Evolutionary conservation across 2,329 filamentous ascomycete genomes (phyloP).

Genomic region (Kalaharituber pfeilii): DNA sequence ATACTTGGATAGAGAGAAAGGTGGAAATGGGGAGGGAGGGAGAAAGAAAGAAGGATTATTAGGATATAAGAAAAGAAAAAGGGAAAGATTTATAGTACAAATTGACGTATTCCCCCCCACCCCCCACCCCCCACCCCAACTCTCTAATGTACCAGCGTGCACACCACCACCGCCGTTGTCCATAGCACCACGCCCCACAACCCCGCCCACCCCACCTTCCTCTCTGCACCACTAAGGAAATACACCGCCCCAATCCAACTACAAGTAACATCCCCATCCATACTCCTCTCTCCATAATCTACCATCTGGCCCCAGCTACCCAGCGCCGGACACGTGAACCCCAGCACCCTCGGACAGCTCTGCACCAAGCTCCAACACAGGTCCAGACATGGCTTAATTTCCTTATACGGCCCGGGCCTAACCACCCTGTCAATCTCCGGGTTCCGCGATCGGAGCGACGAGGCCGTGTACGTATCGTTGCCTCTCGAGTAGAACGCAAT

Average conservation of each 20-base stretch:
- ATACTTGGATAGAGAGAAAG: slow-evolving; percentile 1
- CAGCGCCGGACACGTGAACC: slow-evolving; percentile 53
- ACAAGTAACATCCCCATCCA: slow-evolving; percentile 25
- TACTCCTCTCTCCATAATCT: slow-evolving; percentile 34
- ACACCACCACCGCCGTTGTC: slow-evolving; percentile 5
- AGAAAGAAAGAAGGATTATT: not conserved
- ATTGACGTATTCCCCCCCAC: slow-evolving; percentile 7
- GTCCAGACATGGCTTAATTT: slow-evolving; percentile 74
- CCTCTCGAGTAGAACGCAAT: slow-evolving; percentile 23
- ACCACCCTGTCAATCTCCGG: slow-evolving; percentile 52
- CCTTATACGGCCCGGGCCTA: slow-evolving; percentile 77
- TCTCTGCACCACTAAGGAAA: slow-evolving; percentile 24
- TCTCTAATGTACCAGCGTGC: slow-evolving; percentile 4
- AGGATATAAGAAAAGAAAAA: not conserved
- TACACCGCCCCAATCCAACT: slow-evolving; percentile 30
- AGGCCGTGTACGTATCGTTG: slow-evolving; percentile 4
- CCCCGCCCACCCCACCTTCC: slow-evolving; percentile 1
- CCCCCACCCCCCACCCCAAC: slow-evolving; percentile 11
- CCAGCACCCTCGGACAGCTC: slow-evolving; percentile 60
- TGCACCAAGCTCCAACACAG: slow-evolving; percentile 74
- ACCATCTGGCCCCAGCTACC: slow-evolving; percentile 31
- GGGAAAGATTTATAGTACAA: slow-evolving; percentile 2
- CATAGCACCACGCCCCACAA: not conserved
- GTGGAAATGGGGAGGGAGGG: not conserved
- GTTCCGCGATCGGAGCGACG: slow-evolving; percentile 34